phyloP scores from a whole-genome alignment of 495 filamentous ascomycete genomes.

The Annulohypoxylon moriforme region DNA sequence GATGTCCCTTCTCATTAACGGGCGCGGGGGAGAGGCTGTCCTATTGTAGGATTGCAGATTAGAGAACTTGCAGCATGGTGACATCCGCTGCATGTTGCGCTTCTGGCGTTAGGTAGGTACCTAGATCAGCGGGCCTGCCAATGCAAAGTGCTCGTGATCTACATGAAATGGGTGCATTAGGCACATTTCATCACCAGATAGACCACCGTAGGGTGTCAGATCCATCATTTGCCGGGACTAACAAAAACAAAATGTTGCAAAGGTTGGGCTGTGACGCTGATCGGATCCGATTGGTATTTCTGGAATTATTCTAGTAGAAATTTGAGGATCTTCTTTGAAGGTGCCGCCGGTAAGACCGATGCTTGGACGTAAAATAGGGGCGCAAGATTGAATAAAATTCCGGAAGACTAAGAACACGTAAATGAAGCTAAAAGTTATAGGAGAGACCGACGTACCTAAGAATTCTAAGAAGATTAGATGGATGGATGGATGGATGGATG shows the following conservation, averaged over 20 bases:
- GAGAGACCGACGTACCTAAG: neutral
- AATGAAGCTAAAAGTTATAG: neutral
- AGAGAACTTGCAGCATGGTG: conserved; percentile 34
- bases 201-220: conserved; percentile 27
- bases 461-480: neutral
- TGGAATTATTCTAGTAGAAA: conserved; percentile 41
- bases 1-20: conserved; percentile 20
- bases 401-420: neutral
- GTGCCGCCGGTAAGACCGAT: neutral
- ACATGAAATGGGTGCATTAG: conserved; percentile 42
- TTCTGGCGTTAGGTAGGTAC: conserved; percentile 31
- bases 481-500: neutral
- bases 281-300: conserved; percentile 43
- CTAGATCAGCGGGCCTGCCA: conserved; percentile 37
- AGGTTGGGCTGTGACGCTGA: conserved; percentile 34
- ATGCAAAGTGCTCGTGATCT: conserved; percentile 41
- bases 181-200: conserved; percentile 40
- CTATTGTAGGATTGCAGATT: conserved; percentile 35
- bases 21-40: conserved; percentile 23
- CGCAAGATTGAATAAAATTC: neutral
- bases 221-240: conserved; percentile 38
- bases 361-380: conserved; percentile 9
- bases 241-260: conserved; percentile 26
- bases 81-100: conserved; percentile 44
- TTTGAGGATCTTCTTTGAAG: neutral